Conservation (phyloP, 768 basidiomycete genomes). For the Tricholoma sp. region DNA sequence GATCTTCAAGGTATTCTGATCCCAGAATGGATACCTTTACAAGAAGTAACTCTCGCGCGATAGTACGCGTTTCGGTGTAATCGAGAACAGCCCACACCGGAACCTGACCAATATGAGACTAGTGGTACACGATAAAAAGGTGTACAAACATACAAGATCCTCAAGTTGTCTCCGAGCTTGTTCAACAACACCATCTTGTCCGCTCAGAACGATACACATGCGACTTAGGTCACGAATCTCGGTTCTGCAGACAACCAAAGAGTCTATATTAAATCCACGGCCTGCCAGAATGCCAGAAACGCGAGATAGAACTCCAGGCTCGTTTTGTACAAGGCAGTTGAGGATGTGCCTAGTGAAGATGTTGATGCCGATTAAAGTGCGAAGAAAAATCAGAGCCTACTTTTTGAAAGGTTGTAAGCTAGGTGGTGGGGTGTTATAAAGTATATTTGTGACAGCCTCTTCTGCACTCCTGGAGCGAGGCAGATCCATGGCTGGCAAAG, state of each 20-base stretch:
- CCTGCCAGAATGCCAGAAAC: slow-evolving; percentile 97
- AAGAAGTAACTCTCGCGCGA: slow-evolving; percentile 90
- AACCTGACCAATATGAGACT: slow-evolving; percentile 49
- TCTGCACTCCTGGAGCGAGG: slow-evolving; percentile 83
- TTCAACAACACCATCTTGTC: slow-evolving; percentile 97
- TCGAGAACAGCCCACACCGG: slow-evolving; percentile 99
- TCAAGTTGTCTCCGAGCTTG: slow-evolving; percentile 95
- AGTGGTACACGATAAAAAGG: background rate
- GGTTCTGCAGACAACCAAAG: slow-evolving; percentile 95
- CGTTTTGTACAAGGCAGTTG: slow-evolving; percentile 98
- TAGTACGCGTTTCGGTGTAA: slow-evolving; percentile 89
- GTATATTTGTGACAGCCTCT: slow-evolving; percentile 95
- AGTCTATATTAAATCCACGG: slow-evolving; percentile 98
- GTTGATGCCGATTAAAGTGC: background rate
- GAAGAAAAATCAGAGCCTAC: slow-evolving; percentile 35
- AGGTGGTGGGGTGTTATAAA: slow-evolving; percentile 94
- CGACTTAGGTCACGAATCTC: slow-evolving; percentile 95
- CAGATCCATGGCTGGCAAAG: slow-evolving; percentile 81
- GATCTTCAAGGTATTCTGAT: slow-evolving; percentile 93
- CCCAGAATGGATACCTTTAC: slow-evolving; percentile 97
- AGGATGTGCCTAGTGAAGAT: slow-evolving; percentile 72
- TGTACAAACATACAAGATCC: slow-evolving; percentile 68
- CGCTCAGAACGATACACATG: slow-evolving; percentile 96
- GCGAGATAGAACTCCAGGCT: slow-evolving; percentile 97
- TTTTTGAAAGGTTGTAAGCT: slow-evolving; percentile 91